Base-by-base conservation (phyloP, 257 asterid genomes). In the Fraxinus cuspidata region DNA sequence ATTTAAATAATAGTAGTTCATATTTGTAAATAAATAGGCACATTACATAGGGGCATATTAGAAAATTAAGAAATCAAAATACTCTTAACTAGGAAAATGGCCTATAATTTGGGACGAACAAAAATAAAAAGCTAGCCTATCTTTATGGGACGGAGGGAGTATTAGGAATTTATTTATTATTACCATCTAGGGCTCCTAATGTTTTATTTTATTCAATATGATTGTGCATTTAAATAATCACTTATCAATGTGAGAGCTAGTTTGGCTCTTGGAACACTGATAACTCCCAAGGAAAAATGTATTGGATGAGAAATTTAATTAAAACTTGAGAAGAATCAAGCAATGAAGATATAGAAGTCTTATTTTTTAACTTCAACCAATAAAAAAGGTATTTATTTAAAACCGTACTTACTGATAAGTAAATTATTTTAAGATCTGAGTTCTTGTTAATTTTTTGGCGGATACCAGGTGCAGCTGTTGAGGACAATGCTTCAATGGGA, bases 401-500 rank as follows among this genome's bases (percentile, higher is more conserved):
- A 44, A 44, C 51, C 63, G 9, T 18, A 18, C 18, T 16, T 15
- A 51, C 10, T 51, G 63, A 9, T 58, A 58, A 21, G 31, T 58
- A 21, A 13, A 21, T 58, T 58, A 32, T 13, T 9, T n/a, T 21
- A 21, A 58, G 67, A 4, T 58, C 27, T 56, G 68, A 60, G 5
- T 60, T 56, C 13, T n/a, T 60, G n/a, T 60, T 23, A 42, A 10
- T 47, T 53, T 53, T 71, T 42, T 35, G 16, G n/a, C 23, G 56
- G 68, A 19, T 28, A 74, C 79, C 80, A 94, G 98, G 94, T 94
- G 21, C 89, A 85, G 72, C 86, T 94, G 73, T 86, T 94, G 76
- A 88, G 98, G 80, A 92, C 98, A 28, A 94, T 94, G 98, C 98
- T 94, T 75, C 97, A 94, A 44, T 94, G 98, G 98, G 97, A 94